Evolutionary conservation across 352 stramenopile species (phyloP), one percentile per base, ranked within the genome.

Genomic region (Globisporangium ultimum): DNA sequence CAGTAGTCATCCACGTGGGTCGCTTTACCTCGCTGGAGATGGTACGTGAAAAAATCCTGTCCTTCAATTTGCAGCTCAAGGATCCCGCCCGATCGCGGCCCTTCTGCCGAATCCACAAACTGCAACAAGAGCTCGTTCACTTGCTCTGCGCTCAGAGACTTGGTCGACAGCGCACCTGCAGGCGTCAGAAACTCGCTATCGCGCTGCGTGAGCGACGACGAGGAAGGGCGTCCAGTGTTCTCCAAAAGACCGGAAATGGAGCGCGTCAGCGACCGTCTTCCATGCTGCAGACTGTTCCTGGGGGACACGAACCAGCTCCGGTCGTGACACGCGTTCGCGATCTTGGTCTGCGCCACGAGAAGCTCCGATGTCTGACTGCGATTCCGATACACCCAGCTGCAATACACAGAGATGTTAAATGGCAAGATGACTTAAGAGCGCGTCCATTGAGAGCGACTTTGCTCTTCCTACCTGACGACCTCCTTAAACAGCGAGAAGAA

Each of bases 401-500:
- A 56, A 32, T 20, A 55, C 12, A 5, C 11, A 34, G 28, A 47
- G 1, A 55, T 3, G 13, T 18, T 3, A 20, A 15, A 13, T 32
- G 2, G 24, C 24, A 32, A 5, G 5, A 6, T 32, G 24, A 32
- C 2, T 2, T 5, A 32, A 32, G 24, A 32, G 24, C 24, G 24
- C 24, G 24, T 32, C 24, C 24, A 32, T 32, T 32, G 24, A 32
- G 24, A 32, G 24, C 2, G 24, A 32, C 2, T 2, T 5, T 5
- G 2, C 5, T 32, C 2, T 3, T 22, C 28, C 51, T 70, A 88
- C 78, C 72, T 88, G 48, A 89, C 67, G 55, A 91, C 60, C 45
- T 89, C 76, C 46, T 89, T 90, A 53, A 92, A 90, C 10, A 93
- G 72, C 50, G 80, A 88, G 62, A 93, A 89, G 62, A 91, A 88